Conservation (phyloP, 2,329 filamentous ascomycete species). For the Truncatella angustata region DNA sequence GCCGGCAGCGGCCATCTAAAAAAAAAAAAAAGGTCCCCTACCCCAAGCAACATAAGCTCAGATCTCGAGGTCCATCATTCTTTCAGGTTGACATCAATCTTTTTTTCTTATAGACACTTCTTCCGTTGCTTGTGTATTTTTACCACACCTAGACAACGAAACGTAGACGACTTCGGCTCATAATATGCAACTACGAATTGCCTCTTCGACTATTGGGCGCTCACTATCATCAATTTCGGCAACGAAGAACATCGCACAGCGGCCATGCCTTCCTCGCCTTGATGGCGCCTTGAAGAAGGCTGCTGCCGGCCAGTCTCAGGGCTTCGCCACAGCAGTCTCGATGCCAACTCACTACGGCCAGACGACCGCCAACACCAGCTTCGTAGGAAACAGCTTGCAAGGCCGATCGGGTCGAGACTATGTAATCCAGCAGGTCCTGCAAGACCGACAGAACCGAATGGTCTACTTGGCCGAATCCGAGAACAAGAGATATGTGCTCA, state of each 20-base stretch:
- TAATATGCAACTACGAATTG: slow-evolving; percentile 9
- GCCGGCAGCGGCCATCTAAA: background rate
- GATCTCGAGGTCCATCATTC: background rate
- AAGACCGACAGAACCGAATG: slow-evolving; percentile 32
- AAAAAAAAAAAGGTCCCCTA: background rate
- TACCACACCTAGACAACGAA: background rate
- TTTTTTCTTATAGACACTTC: background rate
- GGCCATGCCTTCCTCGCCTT: background rate
- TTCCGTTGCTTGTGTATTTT: background rate
- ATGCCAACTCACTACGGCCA: background rate
- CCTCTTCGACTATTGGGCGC: slow-evolving; percentile 1
- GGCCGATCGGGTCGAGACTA: slow-evolving; percentile 28
- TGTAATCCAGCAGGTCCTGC: slow-evolving; percentile 30
- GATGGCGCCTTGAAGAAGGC: background rate
- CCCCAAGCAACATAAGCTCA: background rate
- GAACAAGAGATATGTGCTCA: slow-evolving; percentile 31
- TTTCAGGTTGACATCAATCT: background rate
- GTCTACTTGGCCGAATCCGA: slow-evolving; percentile 33
- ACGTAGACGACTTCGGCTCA: background rate
- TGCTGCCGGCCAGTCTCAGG: background rate
- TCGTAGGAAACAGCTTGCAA: slow-evolving; percentile 11
- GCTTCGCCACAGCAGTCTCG: slow-evolving; percentile 1
- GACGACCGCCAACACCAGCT: background rate
- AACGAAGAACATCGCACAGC: background rate
- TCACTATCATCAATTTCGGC: background rate